phyloP scores from a whole-genome alignment of 352 stramenopile genomes.

The Globisporangium parvum region DNA sequence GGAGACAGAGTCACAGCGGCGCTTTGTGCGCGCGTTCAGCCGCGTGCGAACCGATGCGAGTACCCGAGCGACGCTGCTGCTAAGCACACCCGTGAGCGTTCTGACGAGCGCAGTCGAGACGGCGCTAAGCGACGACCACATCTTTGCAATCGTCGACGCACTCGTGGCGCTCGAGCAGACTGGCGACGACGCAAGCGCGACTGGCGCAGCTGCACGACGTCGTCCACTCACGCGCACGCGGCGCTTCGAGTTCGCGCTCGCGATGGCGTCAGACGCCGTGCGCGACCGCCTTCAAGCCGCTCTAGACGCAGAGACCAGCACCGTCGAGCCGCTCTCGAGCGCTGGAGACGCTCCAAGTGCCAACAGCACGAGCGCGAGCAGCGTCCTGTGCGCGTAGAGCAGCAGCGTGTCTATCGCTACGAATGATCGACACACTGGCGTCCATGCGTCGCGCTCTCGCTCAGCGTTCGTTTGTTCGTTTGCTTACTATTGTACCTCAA shows the following conservation, averaged over 20 bases:
- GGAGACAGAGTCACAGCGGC: slow-evolving; percentile 2
- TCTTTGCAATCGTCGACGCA: slow-evolving; percentile 8
- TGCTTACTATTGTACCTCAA: not conserved
- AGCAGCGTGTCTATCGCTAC: too few relatives aligned
- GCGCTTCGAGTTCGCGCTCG: slow-evolving; percentile 10
- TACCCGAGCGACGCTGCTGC: slow-evolving; percentile 4
- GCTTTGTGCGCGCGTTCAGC: slow-evolving; percentile 9
- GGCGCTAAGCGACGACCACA: slow-evolving; percentile 10
- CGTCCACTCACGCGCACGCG: not conserved
- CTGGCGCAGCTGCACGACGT: not conserved
- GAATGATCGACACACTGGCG: too few relatives aligned
- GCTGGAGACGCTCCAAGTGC: too few relatives aligned
- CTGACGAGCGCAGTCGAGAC: slow-evolving; percentile 6
- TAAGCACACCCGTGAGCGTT: not conserved
- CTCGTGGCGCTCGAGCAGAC: not conserved
- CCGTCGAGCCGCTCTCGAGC: too few relatives aligned
- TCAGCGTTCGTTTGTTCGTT: not conserved
- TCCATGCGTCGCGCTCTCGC: not conserved
- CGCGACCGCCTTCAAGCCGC: not conserved
- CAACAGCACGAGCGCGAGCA: too few relatives aligned
- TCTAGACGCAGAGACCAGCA: not conserved
- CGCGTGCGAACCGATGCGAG: not conserved
- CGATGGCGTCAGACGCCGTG: slow-evolving; percentile 3
- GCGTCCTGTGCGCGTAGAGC: too few relatives aligned
- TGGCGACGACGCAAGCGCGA: not conserved